These are phyloP conservation scores for Lobosporangium transversale DNA, from an alignment of 192 early-diverging fungal species.

Conservation along the genomic window DNA sequence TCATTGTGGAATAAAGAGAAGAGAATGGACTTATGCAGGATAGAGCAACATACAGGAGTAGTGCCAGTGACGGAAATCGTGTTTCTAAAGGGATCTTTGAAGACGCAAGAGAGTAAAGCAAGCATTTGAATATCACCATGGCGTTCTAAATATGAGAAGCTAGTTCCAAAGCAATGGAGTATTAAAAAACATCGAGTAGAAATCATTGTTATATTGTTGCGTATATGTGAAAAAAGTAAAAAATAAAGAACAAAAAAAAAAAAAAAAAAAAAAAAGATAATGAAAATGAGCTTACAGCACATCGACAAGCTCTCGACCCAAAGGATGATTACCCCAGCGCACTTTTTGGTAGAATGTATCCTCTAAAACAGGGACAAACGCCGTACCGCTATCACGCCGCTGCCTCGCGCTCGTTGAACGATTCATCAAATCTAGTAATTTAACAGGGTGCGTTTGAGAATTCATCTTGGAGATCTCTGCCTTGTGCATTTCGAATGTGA, in stretches of 20 bases:
- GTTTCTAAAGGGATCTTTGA: slow-evolving; percentile 56
- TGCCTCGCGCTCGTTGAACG: slow-evolving; percentile 48
- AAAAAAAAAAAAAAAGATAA: not conserved
- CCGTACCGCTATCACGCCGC: slow-evolving; percentile 55
- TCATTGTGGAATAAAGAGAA: not conserved
- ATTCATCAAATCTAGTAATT: slow-evolving; percentile 32
- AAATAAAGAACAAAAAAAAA: not conserved
- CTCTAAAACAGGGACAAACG: slow-evolving; percentile 40
- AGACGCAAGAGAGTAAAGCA: slow-evolving; percentile 72
- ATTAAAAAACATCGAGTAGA: not conserved
- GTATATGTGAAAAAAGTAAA: not conserved
- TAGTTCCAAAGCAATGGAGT: not conserved
- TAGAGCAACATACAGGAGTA: slow-evolving; percentile 23
- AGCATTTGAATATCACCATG: slow-evolving; percentile 74
- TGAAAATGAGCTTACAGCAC: slow-evolving; percentile 56
- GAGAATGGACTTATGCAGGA: not conserved
- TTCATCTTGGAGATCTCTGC: slow-evolving; percentile 49
- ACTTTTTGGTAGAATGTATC: slow-evolving; percentile 57
- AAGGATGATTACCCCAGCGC: slow-evolving; percentile 69
- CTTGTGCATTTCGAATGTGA: slow-evolving; percentile 43
- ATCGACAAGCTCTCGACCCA: slow-evolving; percentile 63
- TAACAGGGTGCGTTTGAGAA: slow-evolving; percentile 34
- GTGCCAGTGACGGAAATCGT: slow-evolving; percentile 33
- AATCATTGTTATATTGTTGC: not conserved
- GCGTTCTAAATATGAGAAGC: slow-evolving; percentile 62